Evolutionary conservation across 805 yeast species (phyloP).

Genomic region (Kazachstania viticola): DNA sequence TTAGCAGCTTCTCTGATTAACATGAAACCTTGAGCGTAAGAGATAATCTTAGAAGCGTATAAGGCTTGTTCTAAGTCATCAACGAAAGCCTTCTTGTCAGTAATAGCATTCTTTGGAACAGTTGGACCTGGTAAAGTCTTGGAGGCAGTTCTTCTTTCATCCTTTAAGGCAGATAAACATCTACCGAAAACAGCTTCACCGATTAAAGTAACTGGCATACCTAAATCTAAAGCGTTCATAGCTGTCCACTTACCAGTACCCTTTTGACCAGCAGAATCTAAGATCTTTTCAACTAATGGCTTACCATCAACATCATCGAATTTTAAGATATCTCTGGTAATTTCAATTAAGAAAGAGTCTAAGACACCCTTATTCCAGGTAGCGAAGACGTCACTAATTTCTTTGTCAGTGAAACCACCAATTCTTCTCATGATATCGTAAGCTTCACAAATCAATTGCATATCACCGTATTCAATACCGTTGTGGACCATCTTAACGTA

Average conservation of each 20-base stretch:
- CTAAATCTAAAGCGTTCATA: slow-evolving; percentile 91
- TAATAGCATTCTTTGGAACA: slow-evolving; percentile 47
- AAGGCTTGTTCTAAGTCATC: slow-evolving; percentile 96
- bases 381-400: slow-evolving; percentile 84
- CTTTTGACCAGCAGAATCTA: slow-evolving; percentile 97
- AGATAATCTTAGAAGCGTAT: slow-evolving; percentile 95
- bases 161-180: slow-evolving; percentile 86
- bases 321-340: slow-evolving; percentile 88
- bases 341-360: slow-evolving; percentile 93
- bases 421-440: slow-evolving; percentile 92
- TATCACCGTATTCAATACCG: slow-evolving; percentile 99
- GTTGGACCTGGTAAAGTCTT: slow-evolving; percentile 69
- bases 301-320: slow-evolving; percentile 83
- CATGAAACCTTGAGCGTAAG: slow-evolving; percentile 99
- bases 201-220: slow-evolving; percentile 95
- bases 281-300: slow-evolving; percentile 90
- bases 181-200: slow-evolving; percentile 98
- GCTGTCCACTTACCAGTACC: slow-evolving; percentile 99
- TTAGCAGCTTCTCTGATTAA: slow-evolving; percentile 95
- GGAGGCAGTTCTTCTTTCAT: slow-evolving; percentile 83
- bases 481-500: slow-evolving; percentile 99
- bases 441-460: slow-evolving; percentile 98
- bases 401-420: slow-evolving; percentile 81
- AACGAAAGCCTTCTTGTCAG: slow-evolving; percentile 73
- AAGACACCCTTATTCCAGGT: slow-evolving; percentile 96